phyloP scores from a whole-genome alignment of 768 basidiomycete species.

The Xerocomus spinulosus region DNA sequence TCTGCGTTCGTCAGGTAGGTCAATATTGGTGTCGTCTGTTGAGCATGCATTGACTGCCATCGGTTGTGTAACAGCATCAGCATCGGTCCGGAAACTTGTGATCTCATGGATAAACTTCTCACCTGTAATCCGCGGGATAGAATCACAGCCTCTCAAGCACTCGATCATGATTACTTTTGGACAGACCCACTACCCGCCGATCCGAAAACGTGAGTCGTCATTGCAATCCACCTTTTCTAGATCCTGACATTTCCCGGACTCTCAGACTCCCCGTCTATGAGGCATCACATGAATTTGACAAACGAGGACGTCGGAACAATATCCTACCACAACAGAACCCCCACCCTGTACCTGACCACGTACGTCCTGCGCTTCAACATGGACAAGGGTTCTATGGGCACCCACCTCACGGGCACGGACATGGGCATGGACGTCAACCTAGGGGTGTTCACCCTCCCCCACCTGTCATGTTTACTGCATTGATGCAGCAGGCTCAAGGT shows the following conservation, averaged over 20 bases:
- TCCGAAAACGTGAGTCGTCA: constrained; percentile 60
- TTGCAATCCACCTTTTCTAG: not conserved
- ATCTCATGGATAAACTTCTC: constrained; percentile 78
- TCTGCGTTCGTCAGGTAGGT: constrained; percentile 57
- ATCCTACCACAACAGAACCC: constrained; percentile 24
- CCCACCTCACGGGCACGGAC: constrained; percentile 31
- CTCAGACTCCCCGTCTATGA: constrained; percentile 70
- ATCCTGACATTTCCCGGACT: not conserved
- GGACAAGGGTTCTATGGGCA: constrained; percentile 26
- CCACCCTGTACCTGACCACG: constrained; percentile 28
- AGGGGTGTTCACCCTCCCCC: constrained; percentile 25
- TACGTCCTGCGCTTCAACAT: constrained; percentile 32
- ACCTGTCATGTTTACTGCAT: constrained; percentile 25
- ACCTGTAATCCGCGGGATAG: constrained; percentile 80
- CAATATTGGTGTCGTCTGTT: not conserved
- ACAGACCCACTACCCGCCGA: constrained; percentile 83
- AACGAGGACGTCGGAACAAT: constrained; percentile 55
- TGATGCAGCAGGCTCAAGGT: constrained; percentile 26
- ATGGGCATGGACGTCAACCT: constrained; percentile 29
- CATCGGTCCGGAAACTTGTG: constrained; percentile 67
- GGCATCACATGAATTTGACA: constrained; percentile 80
- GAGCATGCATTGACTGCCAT: constrained; percentile 4
- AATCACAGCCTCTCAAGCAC: constrained; percentile 78
- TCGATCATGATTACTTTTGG: constrained; percentile 96
- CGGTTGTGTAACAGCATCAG: constrained; percentile 34